phyloP scores from a whole-genome alignment of 352 stramenopile species.

The Aphanomyces stellatus region DNA sequence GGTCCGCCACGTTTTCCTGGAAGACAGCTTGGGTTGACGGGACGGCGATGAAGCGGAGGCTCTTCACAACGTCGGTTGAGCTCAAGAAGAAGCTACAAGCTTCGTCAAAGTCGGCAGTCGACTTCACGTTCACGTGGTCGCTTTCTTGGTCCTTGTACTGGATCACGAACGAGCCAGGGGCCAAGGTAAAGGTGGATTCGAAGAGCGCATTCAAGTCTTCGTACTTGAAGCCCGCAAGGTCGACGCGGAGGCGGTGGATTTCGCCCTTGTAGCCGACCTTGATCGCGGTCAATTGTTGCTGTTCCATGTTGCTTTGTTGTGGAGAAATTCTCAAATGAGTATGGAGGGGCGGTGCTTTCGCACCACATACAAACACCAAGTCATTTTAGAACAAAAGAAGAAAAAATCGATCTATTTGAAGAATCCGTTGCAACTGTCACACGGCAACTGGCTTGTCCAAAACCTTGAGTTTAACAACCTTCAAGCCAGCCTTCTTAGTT shows the following conservation, averaged over 20 bases:
- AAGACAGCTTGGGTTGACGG: conserved; percentile 8
- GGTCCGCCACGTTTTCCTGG: conserved; percentile 15
- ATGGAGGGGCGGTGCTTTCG: too few species aligned
- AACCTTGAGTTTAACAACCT: not conserved
- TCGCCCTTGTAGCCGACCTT: conserved; percentile 21
- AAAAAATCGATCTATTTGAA: conserved; percentile 3
- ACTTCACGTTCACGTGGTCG: conserved; percentile 9
- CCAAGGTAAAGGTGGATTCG: not conserved
- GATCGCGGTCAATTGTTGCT: conserved; percentile 17
- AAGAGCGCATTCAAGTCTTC: conserved; percentile 9
- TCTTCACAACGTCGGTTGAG: not conserved
- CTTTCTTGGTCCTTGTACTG: conserved; percentile 20
- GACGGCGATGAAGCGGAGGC: conserved; percentile 17
- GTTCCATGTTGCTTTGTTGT: conserved; percentile 4
- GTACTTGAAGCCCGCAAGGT: conserved; percentile 9
- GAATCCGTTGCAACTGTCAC: not conserved
- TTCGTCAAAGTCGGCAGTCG: conserved; percentile 5
- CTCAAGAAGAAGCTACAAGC: conserved; percentile 6
- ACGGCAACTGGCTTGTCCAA: not conserved
- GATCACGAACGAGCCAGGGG: conserved; percentile 3
- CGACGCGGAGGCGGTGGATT: conserved; percentile 19
- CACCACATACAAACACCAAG: conserved; percentile 13
- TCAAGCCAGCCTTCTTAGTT: too few species aligned
- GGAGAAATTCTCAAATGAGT: conserved; percentile 19
- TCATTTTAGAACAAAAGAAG: not conserved